Evolutionary conservation across 23 red algal species (phyloP).

Genomic region (Gracilaria domingensis): DNA sequence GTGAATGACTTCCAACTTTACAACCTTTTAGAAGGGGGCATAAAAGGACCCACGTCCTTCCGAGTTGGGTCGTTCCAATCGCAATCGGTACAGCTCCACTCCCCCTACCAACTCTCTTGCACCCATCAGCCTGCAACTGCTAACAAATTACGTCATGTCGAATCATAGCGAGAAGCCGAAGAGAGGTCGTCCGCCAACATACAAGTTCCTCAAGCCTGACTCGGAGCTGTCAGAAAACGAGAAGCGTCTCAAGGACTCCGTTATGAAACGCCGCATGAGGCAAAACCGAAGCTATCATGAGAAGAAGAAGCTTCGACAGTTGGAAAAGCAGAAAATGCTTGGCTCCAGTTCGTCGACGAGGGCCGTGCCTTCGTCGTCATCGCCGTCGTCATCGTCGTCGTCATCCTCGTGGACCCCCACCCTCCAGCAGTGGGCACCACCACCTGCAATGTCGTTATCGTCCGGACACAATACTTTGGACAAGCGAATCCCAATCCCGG

Average conservation of each 20-base stretch:
- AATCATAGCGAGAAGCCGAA: constrained; percentile 14
- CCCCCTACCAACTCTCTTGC: not conserved
- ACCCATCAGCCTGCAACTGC: too few species aligned
- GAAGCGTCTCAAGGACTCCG: constrained; percentile 78
- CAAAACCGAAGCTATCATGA: constrained; percentile 94
- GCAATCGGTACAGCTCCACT: not conserved
- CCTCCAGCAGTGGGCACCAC: not conserved
- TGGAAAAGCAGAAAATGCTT: not conserved
- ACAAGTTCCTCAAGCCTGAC: constrained; percentile 86
- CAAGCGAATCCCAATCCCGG: not conserved
- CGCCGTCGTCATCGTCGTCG: not conserved
- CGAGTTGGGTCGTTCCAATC: too few species aligned
- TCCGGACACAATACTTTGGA: not conserved
- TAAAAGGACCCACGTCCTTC: not conserved
- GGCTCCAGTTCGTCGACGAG: not conserved
- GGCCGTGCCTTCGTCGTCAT: not conserved
- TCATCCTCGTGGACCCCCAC: not conserved
- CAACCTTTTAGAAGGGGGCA: not conserved
- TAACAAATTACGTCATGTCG: not conserved
- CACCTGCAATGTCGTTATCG: not conserved
- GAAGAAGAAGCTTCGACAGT: constrained; percentile 64
- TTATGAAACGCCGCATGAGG: constrained; percentile 81
- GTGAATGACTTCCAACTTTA: too few species aligned
- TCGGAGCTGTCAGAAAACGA: constrained; percentile 89
- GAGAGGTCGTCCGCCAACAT: constrained; percentile 81